A percentile compares a stretch with the other conserved stretches of the same genome.
phyloP scores from a whole-genome alignment of 768 basidiomycete genomes.

The Mycena kentingensis region DNA sequence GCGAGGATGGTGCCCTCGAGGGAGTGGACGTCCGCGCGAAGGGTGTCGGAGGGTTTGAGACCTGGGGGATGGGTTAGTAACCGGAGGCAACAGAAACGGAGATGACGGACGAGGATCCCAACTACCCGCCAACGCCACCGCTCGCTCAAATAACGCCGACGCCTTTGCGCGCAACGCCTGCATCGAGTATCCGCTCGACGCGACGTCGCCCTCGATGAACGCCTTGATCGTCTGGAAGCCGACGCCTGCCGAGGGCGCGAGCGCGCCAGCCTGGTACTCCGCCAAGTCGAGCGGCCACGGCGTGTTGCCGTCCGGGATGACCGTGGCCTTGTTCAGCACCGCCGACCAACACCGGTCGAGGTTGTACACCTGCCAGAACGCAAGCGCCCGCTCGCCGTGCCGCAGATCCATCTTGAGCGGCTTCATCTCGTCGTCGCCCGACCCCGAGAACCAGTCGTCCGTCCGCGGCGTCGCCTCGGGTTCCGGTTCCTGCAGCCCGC shows the following conservation, averaged over 20 bases:
- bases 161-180: constrained; percentile 72
- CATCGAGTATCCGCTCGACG: constrained; percentile 60
- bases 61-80: constrained; percentile 31
- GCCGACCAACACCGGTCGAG: constrained; percentile 83
- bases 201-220: constrained; percentile 63
- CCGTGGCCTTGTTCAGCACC: constrained; percentile 63
- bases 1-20: constrained; percentile 66
- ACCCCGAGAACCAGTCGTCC: constrained; percentile 38
- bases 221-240: constrained; percentile 61
- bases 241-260: constrained; percentile 36
- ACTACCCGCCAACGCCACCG: constrained; percentile 57
- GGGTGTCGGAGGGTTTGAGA: constrained; percentile 46
- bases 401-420: constrained; percentile 60
- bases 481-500: constrained; percentile 62
- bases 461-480: constrained; percentile 34
- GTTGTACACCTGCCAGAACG: constrained; percentile 85
- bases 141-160: constrained; percentile 72
- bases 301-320: constrained; percentile 68
- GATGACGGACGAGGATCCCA: constrained; percentile 59
- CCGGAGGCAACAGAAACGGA: constrained; percentile 3
- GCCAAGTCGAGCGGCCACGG: constrained; percentile 78
- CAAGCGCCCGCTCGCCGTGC: constrained; percentile 69
- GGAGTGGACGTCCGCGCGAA: constrained; percentile 59
- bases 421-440: constrained; percentile 47
- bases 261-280: constrained; percentile 65